Conservation (phyloP, 2,329 filamentous ascomycete genomes). For the Clonostachys solani region DNA sequence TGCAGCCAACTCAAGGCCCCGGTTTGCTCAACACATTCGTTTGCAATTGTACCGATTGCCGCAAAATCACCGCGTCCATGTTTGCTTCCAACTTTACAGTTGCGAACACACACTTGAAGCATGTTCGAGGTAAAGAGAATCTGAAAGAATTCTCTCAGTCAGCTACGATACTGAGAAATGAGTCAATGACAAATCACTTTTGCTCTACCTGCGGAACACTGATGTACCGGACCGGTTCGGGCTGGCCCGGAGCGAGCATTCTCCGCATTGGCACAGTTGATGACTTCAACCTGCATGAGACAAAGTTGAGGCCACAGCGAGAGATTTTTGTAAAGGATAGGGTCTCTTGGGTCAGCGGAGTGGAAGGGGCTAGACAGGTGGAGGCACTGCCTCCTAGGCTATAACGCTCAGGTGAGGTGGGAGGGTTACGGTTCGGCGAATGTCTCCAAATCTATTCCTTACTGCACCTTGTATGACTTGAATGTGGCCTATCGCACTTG, state of each 20-base stretch:
- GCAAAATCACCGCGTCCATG: constrained; percentile 59
- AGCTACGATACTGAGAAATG: constrained; percentile 38
- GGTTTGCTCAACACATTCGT: constrained; percentile 46
- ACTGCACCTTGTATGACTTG: too few species aligned
- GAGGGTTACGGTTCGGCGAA: neutral
- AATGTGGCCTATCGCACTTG: too few species aligned
- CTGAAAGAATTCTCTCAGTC: constrained; percentile 39
- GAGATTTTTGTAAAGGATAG: constrained; percentile 50
- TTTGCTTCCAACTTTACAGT: constrained; percentile 56
- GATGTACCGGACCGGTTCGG: constrained; percentile 48
- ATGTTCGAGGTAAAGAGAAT: constrained; percentile 46
- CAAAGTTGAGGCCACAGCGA: constrained; percentile 44
- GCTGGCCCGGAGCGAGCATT: constrained; percentile 40
- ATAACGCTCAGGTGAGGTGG: too few species aligned
- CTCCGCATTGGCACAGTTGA: constrained; percentile 57
- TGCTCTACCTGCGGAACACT: constrained; percentile 55
- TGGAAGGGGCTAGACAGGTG: neutral
- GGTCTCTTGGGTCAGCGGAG: constrained; percentile 37
- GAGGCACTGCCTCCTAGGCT: neutral
- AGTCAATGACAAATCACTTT: constrained; percentile 58
- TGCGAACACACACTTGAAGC: constrained; percentile 33
- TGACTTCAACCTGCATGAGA: constrained; percentile 54
- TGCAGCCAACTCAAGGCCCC: constrained; percentile 36
- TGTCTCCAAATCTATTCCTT: too few species aligned
- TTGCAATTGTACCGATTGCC: constrained; percentile 59